Base-by-base conservation (phyloP, 208 protist species). In the Novymonas esmeraldas region DNA sequence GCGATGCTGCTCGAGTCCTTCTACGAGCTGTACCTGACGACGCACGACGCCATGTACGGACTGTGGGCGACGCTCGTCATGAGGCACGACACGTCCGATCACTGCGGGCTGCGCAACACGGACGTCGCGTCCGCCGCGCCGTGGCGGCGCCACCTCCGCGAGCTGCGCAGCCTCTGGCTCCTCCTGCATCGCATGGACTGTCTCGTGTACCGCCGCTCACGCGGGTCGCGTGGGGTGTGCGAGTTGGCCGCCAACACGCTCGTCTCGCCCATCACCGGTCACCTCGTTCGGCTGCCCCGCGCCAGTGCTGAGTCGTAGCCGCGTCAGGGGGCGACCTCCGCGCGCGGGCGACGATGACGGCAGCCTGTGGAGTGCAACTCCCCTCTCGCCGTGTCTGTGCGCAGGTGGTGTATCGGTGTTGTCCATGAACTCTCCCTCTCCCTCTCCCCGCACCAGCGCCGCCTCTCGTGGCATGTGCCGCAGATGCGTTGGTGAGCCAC, bases 21-120 rank as follows among this genome's bases (percentile, higher is more conserved):
- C 38, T 58, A 78, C 20, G 78, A 83, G 49, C 74, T 87, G 18
- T 87, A 81, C 42, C 36, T 60, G 11, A 49, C 56, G 2, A 83
- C 81, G 16, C 33, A 78, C 22, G 81, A 87, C 51, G 39, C 63
- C 45, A 73, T 84, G 65, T 87, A 87, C 52, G 81, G 64, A 3
- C 34, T 70, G 20, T 87, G 81, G 81, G 58, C 81, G 33, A 29
- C 78, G 55, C 61, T 70, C n/a, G 69, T 79, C 4, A 81, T 84
- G 64, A 54, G 68, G 20, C 31, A 48, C 11, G 66, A 54, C 62
- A 64, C 51, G 9, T 70, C 55, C 3, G 70, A 76, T 41, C 72
- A 72, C 38, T 78, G 72, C 24, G 28, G 24, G 9, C 38, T 78
- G 31, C 14, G 41, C 6, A 36, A 62, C 34, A 38, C 20, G 11